Evolutionary conservation across 345 rosid genomes (phyloP).

Genomic region (Bruguiera parviflora): DNA sequence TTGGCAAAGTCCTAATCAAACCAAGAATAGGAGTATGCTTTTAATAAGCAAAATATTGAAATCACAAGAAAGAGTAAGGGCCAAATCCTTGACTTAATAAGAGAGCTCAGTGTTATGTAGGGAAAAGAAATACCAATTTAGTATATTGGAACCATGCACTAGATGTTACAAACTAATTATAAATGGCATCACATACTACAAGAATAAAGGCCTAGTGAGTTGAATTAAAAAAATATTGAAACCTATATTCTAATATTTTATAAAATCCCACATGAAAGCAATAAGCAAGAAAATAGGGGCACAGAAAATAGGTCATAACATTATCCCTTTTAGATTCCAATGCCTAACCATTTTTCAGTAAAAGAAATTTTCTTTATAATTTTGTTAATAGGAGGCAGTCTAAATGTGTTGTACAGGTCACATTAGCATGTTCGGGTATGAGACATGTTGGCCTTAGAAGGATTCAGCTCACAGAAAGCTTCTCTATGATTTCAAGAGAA

Average conservation of each 20-base stretch:
- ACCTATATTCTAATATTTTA: too few relatives aligned
- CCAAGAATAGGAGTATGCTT: not conserved
- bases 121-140: not conserved
- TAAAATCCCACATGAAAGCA: too few relatives aligned
- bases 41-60: not conserved
- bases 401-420: too few relatives aligned
- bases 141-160: not conserved
- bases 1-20: slow-evolving; percentile 72
- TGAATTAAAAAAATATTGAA: not conserved
- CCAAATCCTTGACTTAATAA: not conserved
- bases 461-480: not conserved
- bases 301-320: too few relatives aligned
- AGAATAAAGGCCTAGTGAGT: not conserved
- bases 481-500: not conserved
- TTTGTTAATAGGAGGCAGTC: too few relatives aligned
- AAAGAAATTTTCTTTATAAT: too few relatives aligned
- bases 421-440: too few relatives aligned
- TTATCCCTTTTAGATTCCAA: not conserved
- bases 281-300: too few relatives aligned
- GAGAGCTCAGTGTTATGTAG: not conserved
- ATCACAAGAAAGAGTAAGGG: not conserved
- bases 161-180: not conserved
- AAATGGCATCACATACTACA: not conserved
- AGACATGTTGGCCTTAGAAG: not conserved
- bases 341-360: not conserved